These are phyloP conservation scores for Knufia fluminis DNA, from an alignment of 2,329 filamentous ascomycete species.

Conservation along the genomic window DNA sequence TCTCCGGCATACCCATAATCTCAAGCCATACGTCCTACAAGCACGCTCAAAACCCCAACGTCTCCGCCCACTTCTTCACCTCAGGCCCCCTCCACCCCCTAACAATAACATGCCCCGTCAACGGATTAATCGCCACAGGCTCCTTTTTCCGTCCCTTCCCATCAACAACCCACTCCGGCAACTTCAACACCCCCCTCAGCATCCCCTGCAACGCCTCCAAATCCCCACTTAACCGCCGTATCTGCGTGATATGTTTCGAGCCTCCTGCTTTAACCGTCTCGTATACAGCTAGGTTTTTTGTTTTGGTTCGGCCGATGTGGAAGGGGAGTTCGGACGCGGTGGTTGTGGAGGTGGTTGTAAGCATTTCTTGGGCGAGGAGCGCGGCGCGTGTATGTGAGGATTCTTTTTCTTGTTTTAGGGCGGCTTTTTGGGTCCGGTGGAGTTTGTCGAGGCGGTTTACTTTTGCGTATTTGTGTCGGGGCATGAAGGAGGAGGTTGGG, in stretches of 20 bases:
- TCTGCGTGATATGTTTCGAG: conserved; percentile 61
- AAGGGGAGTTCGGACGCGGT: conserved; percentile 48
- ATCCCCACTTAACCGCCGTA: conserved; percentile 76
- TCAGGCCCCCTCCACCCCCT: conserved; percentile 46
- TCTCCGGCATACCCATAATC: no score
- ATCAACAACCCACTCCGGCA: conserved; percentile 40
- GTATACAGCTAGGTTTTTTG: conserved; percentile 69
- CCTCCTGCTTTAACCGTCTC: conserved; percentile 63
- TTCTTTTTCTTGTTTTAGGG: conserved; percentile 16
- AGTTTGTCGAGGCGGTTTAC: conserved; percentile 22
- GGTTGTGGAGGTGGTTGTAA: conserved; percentile 19
- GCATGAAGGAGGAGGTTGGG: conserved; percentile 18
- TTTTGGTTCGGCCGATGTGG: conserved; percentile 61
- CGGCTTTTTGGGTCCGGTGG: conserved; percentile 22
- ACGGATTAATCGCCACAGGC: conserved; percentile 43
- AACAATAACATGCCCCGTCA: conserved; percentile 66
- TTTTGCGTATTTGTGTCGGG: conserved; percentile 22
- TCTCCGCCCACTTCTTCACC: conserved; percentile 22
- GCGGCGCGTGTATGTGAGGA: conserved; percentile 2
- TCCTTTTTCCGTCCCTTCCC: conserved; percentile 25
- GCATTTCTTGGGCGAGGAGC: not conserved
- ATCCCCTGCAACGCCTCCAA: conserved; percentile 53
- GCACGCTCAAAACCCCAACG: conserved; percentile 28
- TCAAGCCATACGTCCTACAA: no score
- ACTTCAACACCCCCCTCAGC: conserved; percentile 48